These are phyloP conservation scores for Fusarium mexicanum DNA, from an alignment of 2,329 filamentous ascomycete species.

Conservation along the genomic window DNA sequence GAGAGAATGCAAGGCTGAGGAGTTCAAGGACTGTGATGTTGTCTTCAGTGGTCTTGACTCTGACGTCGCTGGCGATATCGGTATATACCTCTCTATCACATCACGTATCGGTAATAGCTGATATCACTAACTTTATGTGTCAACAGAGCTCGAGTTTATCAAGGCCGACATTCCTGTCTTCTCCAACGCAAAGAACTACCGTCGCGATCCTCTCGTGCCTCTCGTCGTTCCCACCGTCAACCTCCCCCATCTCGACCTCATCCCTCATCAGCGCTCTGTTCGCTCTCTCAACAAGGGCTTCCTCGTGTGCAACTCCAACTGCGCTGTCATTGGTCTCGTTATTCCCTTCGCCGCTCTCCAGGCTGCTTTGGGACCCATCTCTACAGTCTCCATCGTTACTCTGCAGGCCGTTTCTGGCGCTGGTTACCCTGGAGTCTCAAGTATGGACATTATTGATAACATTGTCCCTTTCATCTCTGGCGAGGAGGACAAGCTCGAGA, in stretches of 20 bases:
- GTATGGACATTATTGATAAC: conserved; percentile 97
- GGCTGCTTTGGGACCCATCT: conserved; percentile 84
- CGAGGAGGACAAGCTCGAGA: conserved; percentile 96
- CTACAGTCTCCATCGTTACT: conserved; percentile 81
- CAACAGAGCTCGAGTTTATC: conserved; percentile 86
- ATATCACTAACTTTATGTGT: conserved; percentile 4
- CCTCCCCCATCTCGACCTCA: conserved; percentile 84
- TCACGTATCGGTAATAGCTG: neutral
- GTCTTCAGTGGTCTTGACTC: conserved; percentile 94
- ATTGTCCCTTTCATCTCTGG: conserved; percentile 92
- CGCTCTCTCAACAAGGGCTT: conserved; percentile 84
- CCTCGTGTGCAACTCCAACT: conserved; percentile 97
- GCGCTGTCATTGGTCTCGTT: conserved; percentile 94
- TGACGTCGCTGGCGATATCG: conserved; percentile 90
- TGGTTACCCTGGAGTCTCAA: conserved; percentile 88
- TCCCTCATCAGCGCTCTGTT: conserved; percentile 84
- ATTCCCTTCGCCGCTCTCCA: conserved; percentile 94
- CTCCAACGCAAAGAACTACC: conserved; percentile 98
- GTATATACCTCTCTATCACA: conserved; percentile 59
- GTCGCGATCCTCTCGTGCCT: conserved; percentile 87
- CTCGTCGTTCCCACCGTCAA: conserved; percentile 97
- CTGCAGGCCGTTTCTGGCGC: conserved; percentile 95
- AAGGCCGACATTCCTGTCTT: conserved; percentile 90
- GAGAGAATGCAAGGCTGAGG: conserved; percentile 81
- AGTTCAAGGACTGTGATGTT: conserved; percentile 90